phyloP scores from a whole-genome alignment of 2,329 filamentous ascomycete species.

The Cercospora nicotianae region DNA sequence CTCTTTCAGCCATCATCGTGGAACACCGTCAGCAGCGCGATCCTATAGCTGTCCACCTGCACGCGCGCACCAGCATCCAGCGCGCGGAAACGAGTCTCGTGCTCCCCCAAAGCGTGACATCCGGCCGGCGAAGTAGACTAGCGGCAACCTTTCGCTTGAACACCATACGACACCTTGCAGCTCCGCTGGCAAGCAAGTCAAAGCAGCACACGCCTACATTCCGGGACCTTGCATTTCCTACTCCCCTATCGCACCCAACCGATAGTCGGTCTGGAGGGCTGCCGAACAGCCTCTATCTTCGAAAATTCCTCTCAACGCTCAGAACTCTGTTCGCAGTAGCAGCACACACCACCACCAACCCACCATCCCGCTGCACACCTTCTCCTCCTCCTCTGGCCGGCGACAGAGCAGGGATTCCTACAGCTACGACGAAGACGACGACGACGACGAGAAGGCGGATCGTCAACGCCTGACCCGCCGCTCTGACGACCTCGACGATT shows the following conservation, averaged over 20 bases:
- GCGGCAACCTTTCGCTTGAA: not conserved
- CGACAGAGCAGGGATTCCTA: conserved; percentile 44
- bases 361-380: conserved; percentile 76
- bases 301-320: conserved; percentile 8
- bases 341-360: conserved; percentile 7
- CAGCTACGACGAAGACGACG: conserved; percentile 49
- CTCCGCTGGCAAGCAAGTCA: not conserved
- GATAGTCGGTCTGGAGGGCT: conserved; percentile 13
- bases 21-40: not conserved
- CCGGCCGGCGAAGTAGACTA: not conserved
- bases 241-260: conserved; percentile 4
- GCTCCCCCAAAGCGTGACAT: not conserved
- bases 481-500: conserved; percentile 19
- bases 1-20: not conserved
- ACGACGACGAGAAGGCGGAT: conserved; percentile 30
- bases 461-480: conserved; percentile 49
- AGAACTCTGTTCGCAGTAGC: conserved; percentile 7
- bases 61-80: not conserved
- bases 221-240: not conserved
- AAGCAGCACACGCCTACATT: conserved; percentile 4
- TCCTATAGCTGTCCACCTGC: not conserved
- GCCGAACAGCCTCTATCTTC: conserved; percentile 14
- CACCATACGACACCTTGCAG: conserved; percentile 11
- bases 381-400: conserved; percentile 51
- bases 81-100: conserved; percentile 1